phyloP scores from a whole-genome alignment of 371 early-diverging fungal species.

The Mortierella sp. region DNA sequence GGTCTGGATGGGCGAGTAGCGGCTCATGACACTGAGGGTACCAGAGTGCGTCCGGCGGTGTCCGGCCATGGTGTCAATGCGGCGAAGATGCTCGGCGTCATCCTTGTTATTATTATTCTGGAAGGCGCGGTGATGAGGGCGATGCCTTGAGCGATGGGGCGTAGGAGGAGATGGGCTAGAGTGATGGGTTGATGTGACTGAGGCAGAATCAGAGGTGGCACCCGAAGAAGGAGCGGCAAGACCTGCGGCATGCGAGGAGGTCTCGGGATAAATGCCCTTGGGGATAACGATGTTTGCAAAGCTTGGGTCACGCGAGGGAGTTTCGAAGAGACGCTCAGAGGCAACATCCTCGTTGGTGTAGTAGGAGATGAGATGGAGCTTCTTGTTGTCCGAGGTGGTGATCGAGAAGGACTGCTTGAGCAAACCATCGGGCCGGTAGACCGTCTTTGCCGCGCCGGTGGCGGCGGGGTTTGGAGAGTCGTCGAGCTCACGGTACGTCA shows the following conservation, averaged over 20 bases:
- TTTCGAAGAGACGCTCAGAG: constrained; percentile 58
- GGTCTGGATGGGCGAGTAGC: constrained; percentile 46
- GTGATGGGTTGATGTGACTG: constrained; percentile 32
- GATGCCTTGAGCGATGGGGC: constrained; percentile 57
- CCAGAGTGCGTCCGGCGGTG: constrained; percentile 34
- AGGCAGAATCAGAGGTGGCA: constrained; percentile 17
- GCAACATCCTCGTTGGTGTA: constrained; percentile 81
- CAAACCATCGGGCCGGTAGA: constrained; percentile 70
- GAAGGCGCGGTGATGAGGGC: constrained; percentile 54
- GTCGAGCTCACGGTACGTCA: constrained; percentile 85
- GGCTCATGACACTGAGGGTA: constrained; percentile 28
- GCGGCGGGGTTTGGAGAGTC: constrained; percentile 60
- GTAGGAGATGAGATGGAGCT: constrained; percentile 89
- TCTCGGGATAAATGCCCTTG: constrained; percentile 67
- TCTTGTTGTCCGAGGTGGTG: constrained; percentile 81
- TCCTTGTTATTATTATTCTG: constrained; percentile 25
- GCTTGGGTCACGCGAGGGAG: constrained; percentile 64
- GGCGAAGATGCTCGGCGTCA: constrained; percentile 27
- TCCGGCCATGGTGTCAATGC: constrained; percentile 26
- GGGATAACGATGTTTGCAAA: constrained; percentile 64
- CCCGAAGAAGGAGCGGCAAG: neutral
- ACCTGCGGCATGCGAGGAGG: constrained; percentile 18
- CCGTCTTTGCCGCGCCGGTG: constrained; percentile 39
- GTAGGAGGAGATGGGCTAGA: constrained; percentile 60
- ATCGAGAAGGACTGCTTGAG: constrained; percentile 91